Evolutionary conservation across 768 basidiomycete species (phyloP).

Genomic region (Mycena olivaceomarginata): DNA sequence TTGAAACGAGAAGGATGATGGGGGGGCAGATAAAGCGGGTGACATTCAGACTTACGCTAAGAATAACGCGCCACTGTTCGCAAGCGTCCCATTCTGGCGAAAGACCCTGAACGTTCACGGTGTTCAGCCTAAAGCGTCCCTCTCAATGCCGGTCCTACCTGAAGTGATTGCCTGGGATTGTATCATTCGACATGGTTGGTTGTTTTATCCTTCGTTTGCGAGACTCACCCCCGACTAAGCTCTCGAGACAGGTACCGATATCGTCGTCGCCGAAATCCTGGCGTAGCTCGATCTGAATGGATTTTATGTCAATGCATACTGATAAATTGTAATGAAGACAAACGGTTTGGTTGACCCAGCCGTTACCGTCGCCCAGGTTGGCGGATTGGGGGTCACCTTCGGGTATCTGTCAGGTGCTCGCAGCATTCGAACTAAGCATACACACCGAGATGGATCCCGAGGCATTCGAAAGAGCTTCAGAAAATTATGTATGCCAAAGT

Average conservation of each 20-base stretch:
- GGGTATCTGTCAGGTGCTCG: constrained; percentile 74
- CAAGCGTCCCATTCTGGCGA: constrained; percentile 64
- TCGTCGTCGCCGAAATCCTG: constrained; percentile 79
- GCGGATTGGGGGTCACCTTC: constrained; percentile 74
- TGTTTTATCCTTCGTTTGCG: background rate
- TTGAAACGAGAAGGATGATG: constrained; percentile 31
- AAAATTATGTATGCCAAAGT: background rate
- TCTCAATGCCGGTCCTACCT: background rate
- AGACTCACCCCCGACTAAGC: constrained; percentile 41
- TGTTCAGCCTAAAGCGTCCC: background rate
- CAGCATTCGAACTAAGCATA: background rate
- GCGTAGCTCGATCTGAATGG: constrained; percentile 75
- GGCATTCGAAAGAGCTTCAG: constrained; percentile 72
- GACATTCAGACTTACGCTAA: constrained; percentile 59
- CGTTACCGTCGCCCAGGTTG: constrained; percentile 83
- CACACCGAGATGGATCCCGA: constrained; percentile 69
- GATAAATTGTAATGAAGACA: constrained; percentile 35
- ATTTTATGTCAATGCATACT: constrained; percentile 1
- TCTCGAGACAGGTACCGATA: constrained; percentile 84
- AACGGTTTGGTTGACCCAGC: constrained; percentile 64
- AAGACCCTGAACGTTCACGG: constrained; percentile 53
- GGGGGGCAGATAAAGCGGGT: background rate
- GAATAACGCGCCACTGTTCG: constrained; percentile 60
- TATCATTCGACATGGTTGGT: background rate
- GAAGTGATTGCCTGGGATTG: constrained; percentile 2